Evolutionary conservation across 208 protist genomes (phyloP).

Genomic region (Tetramitus jugosus): DNA sequence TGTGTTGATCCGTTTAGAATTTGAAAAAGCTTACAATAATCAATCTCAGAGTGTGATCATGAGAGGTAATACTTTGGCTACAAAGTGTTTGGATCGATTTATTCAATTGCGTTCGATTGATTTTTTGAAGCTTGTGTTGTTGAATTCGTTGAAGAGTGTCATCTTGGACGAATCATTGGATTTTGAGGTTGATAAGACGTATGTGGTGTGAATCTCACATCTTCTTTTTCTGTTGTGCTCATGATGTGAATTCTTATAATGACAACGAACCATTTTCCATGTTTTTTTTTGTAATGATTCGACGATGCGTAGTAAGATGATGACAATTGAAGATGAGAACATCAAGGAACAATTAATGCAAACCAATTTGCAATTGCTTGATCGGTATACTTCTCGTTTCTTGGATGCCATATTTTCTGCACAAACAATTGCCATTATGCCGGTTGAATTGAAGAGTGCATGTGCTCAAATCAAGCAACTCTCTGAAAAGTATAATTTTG

Average conservation of each 20-base stretch:
- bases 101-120: background rate
- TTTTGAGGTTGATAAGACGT: background rate
- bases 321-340: background rate
- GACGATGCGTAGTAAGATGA: background rate
- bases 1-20: background rate
- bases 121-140: constrained; percentile 7
- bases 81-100: background rate
- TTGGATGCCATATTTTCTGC: background rate
- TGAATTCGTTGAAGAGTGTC: background rate
- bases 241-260: too few relatives aligned
- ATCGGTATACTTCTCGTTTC: background rate
- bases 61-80: constrained; percentile 2
- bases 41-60: background rate
- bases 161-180: background rate
- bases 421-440: background rate
- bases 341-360: background rate
- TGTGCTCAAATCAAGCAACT: too few relatives aligned
- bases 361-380: background rate
- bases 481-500: background rate
- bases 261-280: too few relatives aligned
- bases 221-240: background rate
- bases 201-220: too few relatives aligned
- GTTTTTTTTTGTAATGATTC: background rate
- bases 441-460: too few relatives aligned
- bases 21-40: background rate